Base-by-base conservation (phyloP, 768 basidiomycete genomes). In the Auricularia auricula-judae region DNA sequence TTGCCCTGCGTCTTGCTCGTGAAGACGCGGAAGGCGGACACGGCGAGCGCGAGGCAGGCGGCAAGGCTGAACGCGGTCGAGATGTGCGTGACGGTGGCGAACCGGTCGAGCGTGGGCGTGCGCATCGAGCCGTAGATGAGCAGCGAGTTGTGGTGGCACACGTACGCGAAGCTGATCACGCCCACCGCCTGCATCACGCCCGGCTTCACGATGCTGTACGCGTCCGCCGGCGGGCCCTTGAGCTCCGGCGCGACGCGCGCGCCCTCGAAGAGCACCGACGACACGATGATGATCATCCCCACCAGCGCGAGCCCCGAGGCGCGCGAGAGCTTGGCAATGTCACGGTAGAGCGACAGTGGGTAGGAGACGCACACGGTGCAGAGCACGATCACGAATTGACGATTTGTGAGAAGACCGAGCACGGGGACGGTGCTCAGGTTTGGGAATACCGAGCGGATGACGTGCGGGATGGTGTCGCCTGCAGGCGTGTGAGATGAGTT, bases 101-200 rank as follows among this genome's bases (percentile, higher is more conserved):
- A 99, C 44, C 95, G 84, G 74, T 98, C 96, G 34, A 98, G 77
- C 0, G 97, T 98, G 7, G 97, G 97, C 5, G 91, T 96, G 54
- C 85, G 84, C 72, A 99, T 77, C 70, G 89, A 91, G 60, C 95
- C 94, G 70, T 98, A 99, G 69, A 99, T 98, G 68, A 98, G 81
- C 63, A 98, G 84, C 8, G 94, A 93, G 73, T 99, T 99, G 74
- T 98, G 97, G 74, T 99, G 96, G 72, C 95, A 97, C 23, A 97
- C 95, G 70, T 94, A 98, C 54, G 94, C 93, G 71, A 93, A 94
- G 73, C 89, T 91, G 70, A 99, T 99, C 66, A 99, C 97, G 29
- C 96, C 97, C 59, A 98, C 95, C 36, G 97, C 95, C 73, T 92
- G 92, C 72, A 97, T 93, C 29, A 98, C 79, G 1, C 93, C 90